phyloP scores from a whole-genome alignment of 257 asterid genomes.

The Penstemon davidsonii region DNA sequence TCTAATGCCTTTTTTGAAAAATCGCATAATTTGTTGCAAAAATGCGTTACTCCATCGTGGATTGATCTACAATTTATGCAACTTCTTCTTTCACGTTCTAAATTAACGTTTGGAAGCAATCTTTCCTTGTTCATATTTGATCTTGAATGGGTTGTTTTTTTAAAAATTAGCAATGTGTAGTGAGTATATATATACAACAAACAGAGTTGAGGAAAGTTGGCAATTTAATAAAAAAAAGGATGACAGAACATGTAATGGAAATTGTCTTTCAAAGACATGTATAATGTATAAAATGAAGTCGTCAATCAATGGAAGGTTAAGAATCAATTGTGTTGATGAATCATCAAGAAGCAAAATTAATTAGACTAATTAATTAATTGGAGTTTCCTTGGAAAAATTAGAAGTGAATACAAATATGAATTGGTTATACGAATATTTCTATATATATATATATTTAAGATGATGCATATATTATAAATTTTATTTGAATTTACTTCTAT shows the following conservation, averaged over 20 bases:
- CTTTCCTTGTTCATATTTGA: constrained; percentile 39
- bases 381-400: too few species aligned
- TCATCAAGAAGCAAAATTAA: constrained; percentile 14
- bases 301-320: constrained; percentile 11
- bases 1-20: constrained; percentile 40
- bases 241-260: constrained; percentile 19
- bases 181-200: constrained; percentile 11
- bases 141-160: not conserved
- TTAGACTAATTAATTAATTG: not conserved
- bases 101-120: constrained; percentile 25
- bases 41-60: not conserved
- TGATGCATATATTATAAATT: too few species aligned
- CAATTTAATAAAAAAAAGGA: not conserved
- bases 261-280: constrained; percentile 6
- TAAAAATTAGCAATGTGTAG: not conserved
- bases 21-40: constrained; percentile 11
- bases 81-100: constrained; percentile 19
- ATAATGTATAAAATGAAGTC: constrained; percentile 2
- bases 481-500: too few species aligned
- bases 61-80: constrained; percentile 16
- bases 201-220: not conserved
- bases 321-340: constrained; percentile 22
- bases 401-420: not conserved
- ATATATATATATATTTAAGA: too few species aligned
- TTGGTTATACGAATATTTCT: too few species aligned